phyloP scores from a whole-genome alignment of 2,329 filamentous ascomycete species.

The Dendryphion nanum region DNA sequence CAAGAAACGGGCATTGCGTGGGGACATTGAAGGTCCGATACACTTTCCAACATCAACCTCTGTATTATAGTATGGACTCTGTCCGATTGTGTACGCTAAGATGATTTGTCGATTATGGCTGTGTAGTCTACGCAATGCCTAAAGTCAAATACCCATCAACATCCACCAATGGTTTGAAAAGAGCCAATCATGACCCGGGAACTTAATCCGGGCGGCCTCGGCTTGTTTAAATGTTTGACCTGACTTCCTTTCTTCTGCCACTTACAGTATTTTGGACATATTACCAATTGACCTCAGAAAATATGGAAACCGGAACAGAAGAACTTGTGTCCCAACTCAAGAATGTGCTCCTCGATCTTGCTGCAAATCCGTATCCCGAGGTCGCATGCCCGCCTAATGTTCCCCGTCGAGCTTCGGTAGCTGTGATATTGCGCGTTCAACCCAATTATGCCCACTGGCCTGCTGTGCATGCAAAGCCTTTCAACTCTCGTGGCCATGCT shows the following conservation, averaged over 20 bases:
- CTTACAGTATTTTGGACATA: too few species aligned
- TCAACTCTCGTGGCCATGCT: slow-evolving; percentile 11
- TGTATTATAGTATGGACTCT: too few species aligned
- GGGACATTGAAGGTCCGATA: too few species aligned
- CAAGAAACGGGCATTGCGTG: neutral
- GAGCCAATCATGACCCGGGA: slow-evolving; percentile 13
- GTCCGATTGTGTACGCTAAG: too few species aligned
- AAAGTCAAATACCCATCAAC: too few species aligned
- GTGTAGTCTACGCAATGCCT: too few species aligned
- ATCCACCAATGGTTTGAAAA: slow-evolving; percentile 1
- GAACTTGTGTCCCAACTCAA: slow-evolving; percentile 42
- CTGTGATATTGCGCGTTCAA: slow-evolving; percentile 62
- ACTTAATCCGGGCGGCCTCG: slow-evolving; percentile 15
- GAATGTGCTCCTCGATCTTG: slow-evolving; percentile 43
- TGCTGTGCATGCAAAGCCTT: slow-evolving; percentile 21
- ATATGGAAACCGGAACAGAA: slow-evolving; percentile 20
- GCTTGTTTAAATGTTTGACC: slow-evolving; percentile 5
- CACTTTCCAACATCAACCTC: too few species aligned
- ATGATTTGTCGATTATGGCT: too few species aligned
- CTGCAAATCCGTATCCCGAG: slow-evolving; percentile 48
- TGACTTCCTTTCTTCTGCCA: too few species aligned
- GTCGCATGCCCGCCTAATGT: slow-evolving; percentile 50
- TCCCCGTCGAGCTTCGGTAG: slow-evolving; percentile 64
- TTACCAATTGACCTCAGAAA: too few species aligned
- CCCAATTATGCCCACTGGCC: slow-evolving; percentile 58